Evolutionary conservation across 805 yeast species (phyloP).

Genomic region (Sungouiella blattae): DNA sequence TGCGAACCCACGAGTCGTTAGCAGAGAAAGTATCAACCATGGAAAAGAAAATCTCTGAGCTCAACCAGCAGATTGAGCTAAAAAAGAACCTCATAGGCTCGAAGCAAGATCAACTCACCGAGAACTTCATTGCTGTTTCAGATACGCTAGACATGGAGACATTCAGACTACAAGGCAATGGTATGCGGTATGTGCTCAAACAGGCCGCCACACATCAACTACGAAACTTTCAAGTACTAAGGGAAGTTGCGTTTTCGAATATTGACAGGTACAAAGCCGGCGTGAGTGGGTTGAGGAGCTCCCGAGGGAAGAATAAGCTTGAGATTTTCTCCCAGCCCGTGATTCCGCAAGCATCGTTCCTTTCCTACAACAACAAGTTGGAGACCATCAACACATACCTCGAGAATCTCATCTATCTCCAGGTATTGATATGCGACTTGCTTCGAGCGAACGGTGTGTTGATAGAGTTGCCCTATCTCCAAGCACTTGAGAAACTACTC

Average conservation of each 20-base stretch:
- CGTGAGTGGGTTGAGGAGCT: no score
- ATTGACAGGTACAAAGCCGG: background rate
- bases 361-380: conserved; percentile 19
- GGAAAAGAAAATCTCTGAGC: conserved; percentile 3
- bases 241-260: conserved; percentile 21
- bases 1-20: background rate
- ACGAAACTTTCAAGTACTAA: conserved; percentile 22
- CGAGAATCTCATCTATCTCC: conserved; percentile 20
- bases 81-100: conserved; percentile 1
- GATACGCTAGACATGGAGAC: conserved; percentile 3
- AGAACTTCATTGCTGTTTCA: background rate
- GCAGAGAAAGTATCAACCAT: background rate
- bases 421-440: conserved; percentile 12
- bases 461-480: conserved; percentile 17
- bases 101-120: background rate
- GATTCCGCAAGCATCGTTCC: conserved; percentile 23
- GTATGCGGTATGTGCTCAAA: conserved; percentile 18
- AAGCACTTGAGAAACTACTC: conserved; percentile 16
- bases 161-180: conserved; percentile 7
- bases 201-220: conserved; percentile 25
- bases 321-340: conserved; percentile 27
- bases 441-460: conserved; percentile 8
- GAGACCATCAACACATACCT: conserved; percentile 19
- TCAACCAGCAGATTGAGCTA: conserved; percentile 1
- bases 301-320: background rate